phyloP scores from a whole-genome alignment of 2,329 filamentous ascomycete genomes.

The Plectosphaerella sp. region DNA sequence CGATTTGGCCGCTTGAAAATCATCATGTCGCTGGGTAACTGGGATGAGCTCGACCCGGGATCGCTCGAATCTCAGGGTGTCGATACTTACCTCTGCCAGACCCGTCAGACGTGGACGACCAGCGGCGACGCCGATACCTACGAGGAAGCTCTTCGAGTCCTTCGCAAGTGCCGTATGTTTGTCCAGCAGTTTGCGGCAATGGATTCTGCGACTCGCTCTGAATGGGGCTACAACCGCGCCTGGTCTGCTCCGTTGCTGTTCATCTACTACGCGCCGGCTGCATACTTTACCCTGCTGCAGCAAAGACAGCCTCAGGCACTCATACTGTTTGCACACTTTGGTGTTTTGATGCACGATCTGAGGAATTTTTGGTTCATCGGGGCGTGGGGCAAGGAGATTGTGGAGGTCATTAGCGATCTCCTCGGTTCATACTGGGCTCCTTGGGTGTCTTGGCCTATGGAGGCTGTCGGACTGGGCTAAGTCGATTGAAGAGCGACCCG shows the following conservation, averaged over 20 bases:
- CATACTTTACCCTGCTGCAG: constrained; percentile 14
- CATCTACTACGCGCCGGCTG: constrained; percentile 9
- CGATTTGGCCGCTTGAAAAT: constrained; percentile 2
- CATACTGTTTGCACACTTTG: constrained; percentile 13
- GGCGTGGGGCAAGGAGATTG: constrained; percentile 14
- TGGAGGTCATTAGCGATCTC: constrained; percentile 12
- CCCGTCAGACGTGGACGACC: constrained; percentile 4
- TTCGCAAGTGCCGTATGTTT: constrained; percentile 11
- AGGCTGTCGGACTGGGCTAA: neutral
- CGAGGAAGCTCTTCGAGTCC: constrained; percentile 5
- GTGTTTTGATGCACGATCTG: constrained; percentile 8
- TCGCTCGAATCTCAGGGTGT: neutral
- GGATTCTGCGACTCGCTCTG: neutral
- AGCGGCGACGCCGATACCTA: constrained; percentile 6
- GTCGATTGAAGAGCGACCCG: no score
- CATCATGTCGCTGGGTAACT: constrained; percentile 11
- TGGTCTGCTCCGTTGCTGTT: constrained; percentile 13
- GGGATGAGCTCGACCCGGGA: constrained; percentile 11
- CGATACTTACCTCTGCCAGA: constrained; percentile 6
- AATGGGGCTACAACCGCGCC: constrained; percentile 12
- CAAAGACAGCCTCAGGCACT: constrained; percentile 15
- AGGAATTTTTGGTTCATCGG: constrained; percentile 11
- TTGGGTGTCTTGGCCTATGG: constrained; percentile 9
- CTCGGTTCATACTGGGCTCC: constrained; percentile 14
- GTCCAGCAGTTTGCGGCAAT: constrained; percentile 11